phyloP scores from a whole-genome alignment of 1,284 basidiomycete genomes.

The Ceratobasidium sp. region DNA sequence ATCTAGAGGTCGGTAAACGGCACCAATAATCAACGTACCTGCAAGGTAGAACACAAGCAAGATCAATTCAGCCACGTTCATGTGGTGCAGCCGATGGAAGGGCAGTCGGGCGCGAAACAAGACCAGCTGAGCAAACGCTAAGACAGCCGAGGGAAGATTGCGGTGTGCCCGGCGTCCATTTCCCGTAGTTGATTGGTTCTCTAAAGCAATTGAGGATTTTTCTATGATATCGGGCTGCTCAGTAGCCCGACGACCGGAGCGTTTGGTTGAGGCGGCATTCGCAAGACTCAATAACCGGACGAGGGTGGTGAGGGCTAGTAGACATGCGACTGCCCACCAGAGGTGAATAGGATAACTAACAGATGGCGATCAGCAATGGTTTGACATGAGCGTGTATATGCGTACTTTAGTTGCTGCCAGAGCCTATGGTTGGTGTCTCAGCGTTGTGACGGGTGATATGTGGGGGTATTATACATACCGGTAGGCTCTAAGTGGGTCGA shows the following conservation, averaged over 20 bases:
- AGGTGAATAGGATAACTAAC: constrained; percentile 29
- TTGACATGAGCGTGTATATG: background rate
- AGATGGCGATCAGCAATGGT: background rate
- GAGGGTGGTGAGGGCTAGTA: constrained; percentile 61
- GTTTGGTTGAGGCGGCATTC: constrained; percentile 11
- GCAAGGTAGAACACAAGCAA: constrained; percentile 38
- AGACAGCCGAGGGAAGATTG: constrained; percentile 19
- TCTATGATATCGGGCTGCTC: background rate
- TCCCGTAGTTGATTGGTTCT: background rate
- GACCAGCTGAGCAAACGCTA: constrained; percentile 4
- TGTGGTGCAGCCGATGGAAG: constrained; percentile 45
- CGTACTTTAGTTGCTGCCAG: constrained; percentile 29
- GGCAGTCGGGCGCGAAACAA: constrained; percentile 46
- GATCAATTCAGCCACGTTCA: constrained; percentile 40
- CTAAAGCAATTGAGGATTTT: background rate
- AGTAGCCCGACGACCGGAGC: constrained; percentile 3
- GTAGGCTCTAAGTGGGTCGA: constrained; percentile 33
- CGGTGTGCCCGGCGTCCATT: constrained; percentile 24
- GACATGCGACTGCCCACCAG: constrained; percentile 53
- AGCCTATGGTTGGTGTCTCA: background rate
- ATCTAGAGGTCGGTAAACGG: background rate
- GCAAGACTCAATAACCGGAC: constrained; percentile 56
- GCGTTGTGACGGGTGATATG: background rate
- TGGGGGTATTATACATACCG: background rate
- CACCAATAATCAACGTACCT: no score